Base-by-base conservation (phyloP, 352 stramenopile species). In the Phytopythium aichiense region DNA sequence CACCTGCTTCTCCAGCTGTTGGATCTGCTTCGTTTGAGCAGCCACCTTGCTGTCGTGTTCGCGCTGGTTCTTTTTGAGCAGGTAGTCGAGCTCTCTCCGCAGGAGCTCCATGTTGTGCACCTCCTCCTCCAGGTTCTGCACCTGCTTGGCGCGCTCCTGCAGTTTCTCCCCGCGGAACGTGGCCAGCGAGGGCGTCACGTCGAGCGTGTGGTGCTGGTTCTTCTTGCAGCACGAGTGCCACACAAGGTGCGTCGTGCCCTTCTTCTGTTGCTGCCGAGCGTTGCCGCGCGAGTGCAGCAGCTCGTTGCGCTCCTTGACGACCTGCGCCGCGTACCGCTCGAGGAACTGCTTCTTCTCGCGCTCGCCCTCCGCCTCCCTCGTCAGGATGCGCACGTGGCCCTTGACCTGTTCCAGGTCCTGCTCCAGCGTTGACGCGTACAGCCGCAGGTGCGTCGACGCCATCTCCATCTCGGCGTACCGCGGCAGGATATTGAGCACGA, bases 251-350 rank as follows among this genome's bases (percentile, higher is more conserved):
- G 33, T 30, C 7, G 58, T 9, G 9, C 54, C 43, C 25, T 74
- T 80, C 59, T 88, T 87, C 65, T 77, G 74, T 9, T 66, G 52
- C 33, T 60, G 61, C 33, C 66, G 72, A 1, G 63, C 65, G 7
- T 68, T 66, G 61, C 76, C 68, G 60, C 76, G 84, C 12, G 75
- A 69, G 28, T 94, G 86, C 35, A 94, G 65, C 48, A 92, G 52
- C 20, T 92, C 83, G 61, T 94, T 94, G 43, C 86, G 78, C 64
- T 94, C 86, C 61, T 94, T 92, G 6, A 94, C 81, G n/a, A 94
- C 69, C 58, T 94, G 83, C 3, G 78, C 80, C 9, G 86, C 86
- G 52, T 94, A 94, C 28, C 81, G 70, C 61, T 94, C 86, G 1
- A 94, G 58, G 60, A 92, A 94, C 35, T 85, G 71, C 33, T 88